Evolutionary conservation across 2,329 filamentous ascomycete species (phyloP).

Genomic region (Pseudocercospora musae): DNA sequence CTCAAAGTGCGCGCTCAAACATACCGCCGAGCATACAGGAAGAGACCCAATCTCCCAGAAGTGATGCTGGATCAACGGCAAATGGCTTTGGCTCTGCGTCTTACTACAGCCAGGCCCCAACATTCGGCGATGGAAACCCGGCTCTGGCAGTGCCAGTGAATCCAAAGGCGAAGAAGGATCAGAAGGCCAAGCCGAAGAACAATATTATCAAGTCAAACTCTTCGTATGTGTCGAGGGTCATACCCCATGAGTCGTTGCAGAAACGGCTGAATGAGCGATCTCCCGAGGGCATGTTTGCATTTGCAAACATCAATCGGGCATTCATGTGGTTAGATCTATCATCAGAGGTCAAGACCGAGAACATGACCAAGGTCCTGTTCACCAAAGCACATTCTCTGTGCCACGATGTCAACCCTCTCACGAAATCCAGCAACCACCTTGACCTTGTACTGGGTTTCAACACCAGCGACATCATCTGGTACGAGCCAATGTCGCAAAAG

Average conservation of each 20-base stretch:
- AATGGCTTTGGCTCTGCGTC: slow-evolving; percentile 37
- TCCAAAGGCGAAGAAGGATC: slow-evolving; percentile 61
- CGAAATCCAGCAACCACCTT: slow-evolving; percentile 74
- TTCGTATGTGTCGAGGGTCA: slow-evolving; percentile 95
- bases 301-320: slow-evolving; percentile 92
- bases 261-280: slow-evolving; percentile 79
- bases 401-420: slow-evolving; percentile 84
- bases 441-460: slow-evolving; percentile 96
- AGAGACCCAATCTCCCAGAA: slow-evolving; percentile 44
- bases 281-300: slow-evolving; percentile 77
- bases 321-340: slow-evolving; percentile 95
- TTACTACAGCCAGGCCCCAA: slow-evolving; percentile 46
- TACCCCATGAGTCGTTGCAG: slow-evolving; percentile 75
- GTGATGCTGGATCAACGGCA: slow-evolving; percentile 45
- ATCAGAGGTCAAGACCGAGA: slow-evolving; percentile 74
- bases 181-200: slow-evolving; percentile 92
- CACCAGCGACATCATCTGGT: slow-evolving; percentile 96
- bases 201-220: slow-evolving; percentile 99
- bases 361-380: slow-evolving; percentile 92
- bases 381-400: slow-evolving; percentile 94
- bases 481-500: slow-evolving; percentile 92
- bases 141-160: slow-evolving; percentile 61
- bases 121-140: slow-evolving; percentile 84
- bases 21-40: slow-evolving; percentile 49
- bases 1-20: slow-evolving; percentile 35